Conservation (phyloP, 1,284 basidiomycete genomes). For the Puccinia hordei region DNA sequence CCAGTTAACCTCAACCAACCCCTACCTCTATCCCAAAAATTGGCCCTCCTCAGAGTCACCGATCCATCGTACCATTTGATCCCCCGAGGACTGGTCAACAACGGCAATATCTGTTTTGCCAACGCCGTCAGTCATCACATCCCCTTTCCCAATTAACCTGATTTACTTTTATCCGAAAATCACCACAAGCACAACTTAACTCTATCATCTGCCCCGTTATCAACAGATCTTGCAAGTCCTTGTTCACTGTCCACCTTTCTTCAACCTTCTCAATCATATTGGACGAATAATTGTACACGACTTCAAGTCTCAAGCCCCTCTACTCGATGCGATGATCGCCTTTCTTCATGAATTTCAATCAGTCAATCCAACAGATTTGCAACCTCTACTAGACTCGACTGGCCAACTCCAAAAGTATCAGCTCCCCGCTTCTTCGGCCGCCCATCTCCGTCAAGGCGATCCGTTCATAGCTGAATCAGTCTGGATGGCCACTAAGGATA, state of each 20-base stretch:
- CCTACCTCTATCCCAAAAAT: conserved; percentile 53
- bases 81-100: conserved; percentile 86
- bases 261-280: conserved; percentile 74
- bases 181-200: not conserved
- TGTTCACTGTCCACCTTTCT: conserved; percentile 84
- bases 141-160: not conserved
- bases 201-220: not conserved
- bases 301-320: conserved; percentile 67
- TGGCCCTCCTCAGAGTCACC: conserved; percentile 53
- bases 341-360: conserved; percentile 51
- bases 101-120: conserved; percentile 96
- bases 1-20: conserved; percentile 61
- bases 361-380: conserved; percentile 9
- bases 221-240: conserved; percentile 78
- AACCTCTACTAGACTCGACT: conserved; percentile 8
- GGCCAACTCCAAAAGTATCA: not conserved
- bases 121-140: conserved; percentile 68
- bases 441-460: conserved; percentile 57
- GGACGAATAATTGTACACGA: conserved; percentile 64
- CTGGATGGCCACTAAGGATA: conserved; percentile 94
- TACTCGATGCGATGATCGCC: conserved; percentile 72
- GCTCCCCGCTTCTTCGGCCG: conserved; percentile 21
- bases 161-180: conserved; percentile 10
- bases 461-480: conserved; percentile 84
- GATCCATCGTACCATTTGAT: conserved; percentile 59